Base-by-base conservation (phyloP, 495 filamentous ascomycete genomes). In the Hypoxylon subgilvum region DNA sequence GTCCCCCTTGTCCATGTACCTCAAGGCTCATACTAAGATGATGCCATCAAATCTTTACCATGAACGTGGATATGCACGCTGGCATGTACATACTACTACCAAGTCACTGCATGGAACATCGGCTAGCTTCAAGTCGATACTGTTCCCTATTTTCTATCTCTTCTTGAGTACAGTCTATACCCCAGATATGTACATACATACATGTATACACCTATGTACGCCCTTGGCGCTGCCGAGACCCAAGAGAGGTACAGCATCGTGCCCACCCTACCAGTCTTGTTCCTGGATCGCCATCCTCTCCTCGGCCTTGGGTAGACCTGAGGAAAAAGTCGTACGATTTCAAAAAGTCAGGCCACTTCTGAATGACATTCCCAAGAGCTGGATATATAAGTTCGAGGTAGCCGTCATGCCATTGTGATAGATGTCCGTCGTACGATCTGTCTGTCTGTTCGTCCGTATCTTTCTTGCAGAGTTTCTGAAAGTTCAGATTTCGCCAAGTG, bases 271-370 rank as follows among this genome's bases (percentile, higher is more conserved):
- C 17, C 42, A 22, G 21, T 12, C 21, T 27, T 31, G 32, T 52
- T 28, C 40, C 52, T 48, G 23, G 56, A 60, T 57, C 56, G 41
- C 41, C 62, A 52, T 57, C 40, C 46, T 30, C 19, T 47, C 13
- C 51, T 61, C 62, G 32, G 28, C 22, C 14, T 49, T 48, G 41
- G 46, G 46, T 60, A 55, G 19, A 14, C 23, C 40, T 28, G 12
- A 52, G 46, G 35, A 23, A 35, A 48, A 23, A 52, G 45, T 61
- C 62, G 56, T 61, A 65, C 42, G 62, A 65, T 61, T 54, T n/a
- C 14, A 52, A 57, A 52, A 61, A n/a, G 30, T 65, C 62, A 65
- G 62, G 40, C 62, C 62, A 65, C 52, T 61, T 59, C 28, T 23
- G 22, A 16, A 57, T 49, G 28, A 41, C 18, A 42, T 55, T 61